Percentiles rank a stretch among this genome's conserved stretches.
These are phyloP conservation scores for Pyrus hybrid DNA, from an alignment of 331 rosid genomes.

Conservation along the genomic window DNA sequence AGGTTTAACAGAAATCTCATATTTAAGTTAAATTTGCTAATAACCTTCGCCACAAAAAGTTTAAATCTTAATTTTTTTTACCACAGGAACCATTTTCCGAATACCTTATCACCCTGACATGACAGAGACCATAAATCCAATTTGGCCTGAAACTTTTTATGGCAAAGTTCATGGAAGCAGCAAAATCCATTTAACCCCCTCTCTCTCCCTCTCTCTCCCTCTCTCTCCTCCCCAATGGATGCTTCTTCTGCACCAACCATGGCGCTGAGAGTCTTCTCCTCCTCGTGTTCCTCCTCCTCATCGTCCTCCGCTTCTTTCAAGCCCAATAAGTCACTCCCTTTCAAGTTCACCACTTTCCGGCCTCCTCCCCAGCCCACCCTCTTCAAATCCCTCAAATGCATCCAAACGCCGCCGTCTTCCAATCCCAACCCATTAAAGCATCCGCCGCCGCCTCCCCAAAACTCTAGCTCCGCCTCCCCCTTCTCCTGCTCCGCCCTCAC, in stretches of 20 bases:
- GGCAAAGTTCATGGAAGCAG: neutral
- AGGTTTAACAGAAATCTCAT: too few species aligned
- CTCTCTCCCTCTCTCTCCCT: neutral
- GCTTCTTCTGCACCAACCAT: constrained; percentile 31
- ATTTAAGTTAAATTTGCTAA: too few species aligned
- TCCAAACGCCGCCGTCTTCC: constrained; percentile 12
- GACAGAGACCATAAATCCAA: too few species aligned
- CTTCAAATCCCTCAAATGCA: constrained; percentile 30
- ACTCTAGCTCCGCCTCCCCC: constrained; percentile 3
- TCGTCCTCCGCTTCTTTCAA: constrained; percentile 26
- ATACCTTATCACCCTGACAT: too few species aligned
- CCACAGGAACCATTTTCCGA: too few species aligned
- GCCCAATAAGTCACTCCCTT: neutral
- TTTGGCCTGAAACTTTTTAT: neutral
- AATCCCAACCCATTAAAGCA: constrained; percentile 5
- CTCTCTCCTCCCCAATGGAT: constrained; percentile 18
- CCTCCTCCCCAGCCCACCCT: constrained; percentile 5
- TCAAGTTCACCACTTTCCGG: constrained; percentile 18
- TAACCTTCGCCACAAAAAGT: too few species aligned
- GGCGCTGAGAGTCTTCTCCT: constrained; percentile 21
- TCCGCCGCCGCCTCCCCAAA: neutral
- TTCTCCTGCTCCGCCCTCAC: constrained; percentile 44
- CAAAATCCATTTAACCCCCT: neutral
- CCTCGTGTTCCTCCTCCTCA: constrained; percentile 12
- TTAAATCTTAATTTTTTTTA: too few species aligned